Evolutionary conservation across 202 grass and related monocot genomes (phyloP).

Genomic region (Tripidium arundinaceum): DNA sequence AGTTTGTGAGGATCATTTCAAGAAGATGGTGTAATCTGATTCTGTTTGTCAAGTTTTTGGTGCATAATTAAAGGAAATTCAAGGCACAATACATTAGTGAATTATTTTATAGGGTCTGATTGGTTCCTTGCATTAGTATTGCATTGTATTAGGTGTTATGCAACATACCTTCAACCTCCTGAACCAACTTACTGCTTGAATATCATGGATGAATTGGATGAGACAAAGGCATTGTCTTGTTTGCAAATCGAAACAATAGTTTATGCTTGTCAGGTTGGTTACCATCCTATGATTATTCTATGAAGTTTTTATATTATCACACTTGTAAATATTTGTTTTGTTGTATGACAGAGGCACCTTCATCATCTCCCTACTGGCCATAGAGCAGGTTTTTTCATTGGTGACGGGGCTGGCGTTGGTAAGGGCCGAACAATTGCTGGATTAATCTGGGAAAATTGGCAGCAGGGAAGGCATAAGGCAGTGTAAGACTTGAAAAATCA

Average conservation of each 20-base stretch:
- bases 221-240: conserved; percentile 79
- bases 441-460: conserved; percentile 99
- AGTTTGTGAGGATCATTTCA: not conserved
- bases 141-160: not conserved
- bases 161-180: conserved; percentile 54
- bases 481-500: conserved; percentile 38
- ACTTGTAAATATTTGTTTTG: conserved; percentile 38
- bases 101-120: not conserved
- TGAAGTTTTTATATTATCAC: not conserved
- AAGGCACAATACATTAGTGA: not conserved
- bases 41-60: not conserved
- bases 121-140: not conserved
- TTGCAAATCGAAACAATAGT: conserved; percentile 99
- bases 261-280: conserved; percentile 97
- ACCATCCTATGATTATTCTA: conserved; percentile 34
- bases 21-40: not conserved
- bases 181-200: conserved; percentile 82
- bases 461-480: conserved; percentile 78
- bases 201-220: conserved; percentile 74
- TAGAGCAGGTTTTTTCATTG: conserved; percentile 97
- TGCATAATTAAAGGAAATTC: not conserved
- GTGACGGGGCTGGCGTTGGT: conserved; percentile 98
- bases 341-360: conserved; percentile 77
- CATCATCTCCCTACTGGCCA: conserved; percentile 80
- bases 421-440: conserved; percentile 97